Percentiles rank a stretch among this genome's conserved stretches.
Conservation (phyloP, 2,329 filamentous ascomycete genomes). For the Alternaria metachromatica region DNA sequence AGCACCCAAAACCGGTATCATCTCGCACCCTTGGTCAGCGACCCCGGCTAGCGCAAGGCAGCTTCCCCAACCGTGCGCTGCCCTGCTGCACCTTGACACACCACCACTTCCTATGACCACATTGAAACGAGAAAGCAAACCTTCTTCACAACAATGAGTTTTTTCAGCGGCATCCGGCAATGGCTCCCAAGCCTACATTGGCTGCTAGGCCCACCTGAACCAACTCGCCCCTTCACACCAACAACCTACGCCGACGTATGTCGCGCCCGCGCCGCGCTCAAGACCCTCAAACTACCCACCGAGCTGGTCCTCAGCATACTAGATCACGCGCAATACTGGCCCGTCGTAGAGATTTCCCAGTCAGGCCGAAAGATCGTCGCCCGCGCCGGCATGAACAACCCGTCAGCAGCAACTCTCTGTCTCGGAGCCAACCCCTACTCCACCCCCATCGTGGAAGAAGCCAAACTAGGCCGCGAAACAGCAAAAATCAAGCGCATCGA, state of each 20-base stretch:
- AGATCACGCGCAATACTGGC: slow-evolving; percentile 38
- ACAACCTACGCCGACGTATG: slow-evolving; percentile 34
- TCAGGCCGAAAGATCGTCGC: neutral
- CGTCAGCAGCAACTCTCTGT: slow-evolving; percentile 23
- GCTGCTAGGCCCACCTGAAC: neutral
- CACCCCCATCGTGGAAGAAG: slow-evolving; percentile 2
- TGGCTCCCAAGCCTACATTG: neutral
- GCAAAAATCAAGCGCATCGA: slow-evolving; percentile 30
- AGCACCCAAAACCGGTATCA: neutral
- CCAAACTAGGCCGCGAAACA: slow-evolving; percentile 19
- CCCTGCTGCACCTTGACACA: neutral
- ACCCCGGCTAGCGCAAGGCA: slow-evolving; percentile 1
- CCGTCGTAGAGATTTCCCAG: neutral
- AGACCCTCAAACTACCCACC: slow-evolving; percentile 31
- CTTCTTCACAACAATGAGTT: neutral
- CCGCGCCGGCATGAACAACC: neutral
- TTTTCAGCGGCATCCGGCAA: neutral
- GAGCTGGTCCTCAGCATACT: slow-evolving; percentile 41
- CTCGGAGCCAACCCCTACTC: slow-evolving; percentile 21
- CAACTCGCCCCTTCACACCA: slow-evolving; percentile 6
- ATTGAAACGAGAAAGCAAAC: neutral
- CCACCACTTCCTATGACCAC: neutral
- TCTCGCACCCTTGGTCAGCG: neutral
- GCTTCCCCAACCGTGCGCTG: neutral
- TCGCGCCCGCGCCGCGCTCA: slow-evolving; percentile 29